phyloP scores from a whole-genome alignment of 2,329 filamentous ascomycete genomes.

The Cryphonectria nitschkei region DNA sequence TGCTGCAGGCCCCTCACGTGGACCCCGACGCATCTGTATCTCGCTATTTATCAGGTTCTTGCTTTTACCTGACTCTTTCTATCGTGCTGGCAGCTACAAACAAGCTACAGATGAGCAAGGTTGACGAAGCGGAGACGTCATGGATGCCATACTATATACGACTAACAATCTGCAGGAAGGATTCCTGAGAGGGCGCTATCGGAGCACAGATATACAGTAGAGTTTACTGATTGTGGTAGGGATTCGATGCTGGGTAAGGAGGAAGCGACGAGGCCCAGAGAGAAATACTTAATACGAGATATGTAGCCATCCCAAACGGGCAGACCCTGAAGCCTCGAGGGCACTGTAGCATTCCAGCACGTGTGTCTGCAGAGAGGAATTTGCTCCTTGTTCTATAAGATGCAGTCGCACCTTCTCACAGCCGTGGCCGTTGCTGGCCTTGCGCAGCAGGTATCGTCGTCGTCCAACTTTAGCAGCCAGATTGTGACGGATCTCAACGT shows the following conservation, averaged over 20 bases:
- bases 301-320: not conserved
- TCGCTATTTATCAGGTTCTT: conserved; percentile 2
- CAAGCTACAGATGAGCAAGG: not conserved
- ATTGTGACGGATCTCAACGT: conserved; percentile 37
- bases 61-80: not conserved
- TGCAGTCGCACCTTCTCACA: conserved; percentile 2
- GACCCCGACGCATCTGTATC: not conserved
- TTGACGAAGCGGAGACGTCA: conserved; percentile 11
- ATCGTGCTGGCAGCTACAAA: not conserved
- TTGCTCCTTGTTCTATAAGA: not conserved
- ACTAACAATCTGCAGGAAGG: not conserved
- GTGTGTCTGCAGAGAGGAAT: not conserved
- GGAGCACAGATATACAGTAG: not conserved
- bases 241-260: not conserved
- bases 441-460: not conserved
- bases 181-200: not conserved
- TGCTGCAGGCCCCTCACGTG: conserved; percentile 5
- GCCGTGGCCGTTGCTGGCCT: conserved; percentile 9
- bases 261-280: not conserved
- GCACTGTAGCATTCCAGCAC: not conserved
- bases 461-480: conserved; percentile 5
- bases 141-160: conserved; percentile 2
- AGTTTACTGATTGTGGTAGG: not conserved
- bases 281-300: not conserved
- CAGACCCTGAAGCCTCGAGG: not conserved